Percentiles rank a stretch among this genome's conserved stretches.
Evolutionary conservation across 208 protist species (phyloP).

Genomic region (Trypanosomatidae sp.): DNA sequence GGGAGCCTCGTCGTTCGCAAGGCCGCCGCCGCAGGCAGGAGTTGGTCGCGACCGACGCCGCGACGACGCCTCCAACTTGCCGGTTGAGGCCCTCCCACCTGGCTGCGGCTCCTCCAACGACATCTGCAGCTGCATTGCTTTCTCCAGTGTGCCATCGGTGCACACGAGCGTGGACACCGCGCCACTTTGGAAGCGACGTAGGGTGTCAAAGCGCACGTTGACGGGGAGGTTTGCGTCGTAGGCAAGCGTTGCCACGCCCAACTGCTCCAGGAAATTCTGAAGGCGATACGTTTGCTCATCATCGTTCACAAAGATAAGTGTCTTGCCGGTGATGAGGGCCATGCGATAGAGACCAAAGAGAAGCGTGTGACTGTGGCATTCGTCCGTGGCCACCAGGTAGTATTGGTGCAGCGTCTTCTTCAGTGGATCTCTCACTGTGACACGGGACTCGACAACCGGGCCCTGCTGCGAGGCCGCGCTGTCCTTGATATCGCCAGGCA

Average conservation of each 20-base stretch:
- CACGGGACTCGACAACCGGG: constrained; percentile 71
- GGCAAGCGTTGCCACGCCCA: constrained; percentile 92
- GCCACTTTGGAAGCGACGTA: constrained; percentile 96
- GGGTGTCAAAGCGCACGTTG: constrained; percentile 94
- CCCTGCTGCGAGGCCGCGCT: constrained; percentile 35
- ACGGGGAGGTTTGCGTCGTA: constrained; percentile 96
- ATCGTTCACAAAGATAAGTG: constrained; percentile 96
- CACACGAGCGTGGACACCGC: constrained; percentile 95
- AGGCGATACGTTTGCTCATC: constrained; percentile 94
- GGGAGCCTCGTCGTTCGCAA: constrained; percentile 25
- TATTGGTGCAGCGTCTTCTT: constrained; percentile 77
- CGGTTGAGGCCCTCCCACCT: constrained; percentile 7
- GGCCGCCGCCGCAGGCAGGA: background rate
- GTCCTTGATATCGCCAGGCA: constrained; percentile 40
- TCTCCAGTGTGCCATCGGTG: constrained; percentile 93
- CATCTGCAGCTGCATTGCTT: constrained; percentile 63
- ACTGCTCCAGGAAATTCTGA: constrained; percentile 96
- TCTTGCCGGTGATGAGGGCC: constrained; percentile 93
- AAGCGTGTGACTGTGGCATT: constrained; percentile 94
- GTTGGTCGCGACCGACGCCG: constrained; percentile 8
- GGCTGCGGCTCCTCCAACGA: constrained; percentile 23
- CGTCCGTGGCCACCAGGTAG: constrained; percentile 88
- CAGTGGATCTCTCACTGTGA: constrained; percentile 45
- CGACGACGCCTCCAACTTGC: constrained; percentile 3
- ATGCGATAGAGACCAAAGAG: constrained; percentile 95